Conservation (phyloP, 2,329 filamentous ascomycete genomes). For the Claviceps maximensis region DNA sequence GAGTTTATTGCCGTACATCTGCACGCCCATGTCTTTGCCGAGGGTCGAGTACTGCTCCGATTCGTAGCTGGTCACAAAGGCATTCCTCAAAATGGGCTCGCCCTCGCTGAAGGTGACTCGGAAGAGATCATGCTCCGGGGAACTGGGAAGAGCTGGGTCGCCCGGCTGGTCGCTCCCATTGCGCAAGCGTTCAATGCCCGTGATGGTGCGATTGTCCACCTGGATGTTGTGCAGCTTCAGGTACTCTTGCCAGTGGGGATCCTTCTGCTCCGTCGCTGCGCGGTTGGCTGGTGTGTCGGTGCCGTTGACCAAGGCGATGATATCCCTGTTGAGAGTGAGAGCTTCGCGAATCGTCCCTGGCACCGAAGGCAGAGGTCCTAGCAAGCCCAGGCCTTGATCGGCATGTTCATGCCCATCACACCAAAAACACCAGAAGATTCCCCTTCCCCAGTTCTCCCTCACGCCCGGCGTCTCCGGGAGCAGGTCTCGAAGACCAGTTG, state of each 20-base stretch:
- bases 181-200: slow-evolving; percentile 31
- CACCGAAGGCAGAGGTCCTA: slow-evolving; percentile 31
- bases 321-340: slow-evolving; percentile 38
- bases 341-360: slow-evolving; percentile 36
- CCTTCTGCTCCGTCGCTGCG: slow-evolving; percentile 22
- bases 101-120: slow-evolving; percentile 37
- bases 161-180: slow-evolving; percentile 22
- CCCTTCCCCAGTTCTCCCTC: slow-evolving; percentile 41
- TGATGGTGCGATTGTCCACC: slow-evolving; percentile 43
- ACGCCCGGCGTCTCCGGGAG: slow-evolving; percentile 43
- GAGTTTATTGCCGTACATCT: slow-evolving; percentile 30
- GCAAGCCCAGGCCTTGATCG: slow-evolving; percentile 42
- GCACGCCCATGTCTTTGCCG: slow-evolving; percentile 33
- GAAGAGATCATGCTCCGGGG: slow-evolving; percentile 41
- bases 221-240: slow-evolving; percentile 35
- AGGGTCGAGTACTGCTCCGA: slow-evolving; percentile 34
- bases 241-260: slow-evolving; percentile 35
- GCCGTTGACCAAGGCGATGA: slow-evolving; percentile 47
- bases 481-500: slow-evolving; percentile 41
- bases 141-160: slow-evolving; percentile 28
- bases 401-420: slow-evolving; percentile 50
- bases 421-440: slow-evolving; percentile 52
- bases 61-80: slow-evolving; percentile 37
- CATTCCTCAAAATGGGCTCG: slow-evolving; percentile 29
- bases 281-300: slow-evolving; percentile 35